Base-by-base conservation (phyloP, 2,329 filamentous ascomycete species). In the Pestalotiopsis sp. region DNA sequence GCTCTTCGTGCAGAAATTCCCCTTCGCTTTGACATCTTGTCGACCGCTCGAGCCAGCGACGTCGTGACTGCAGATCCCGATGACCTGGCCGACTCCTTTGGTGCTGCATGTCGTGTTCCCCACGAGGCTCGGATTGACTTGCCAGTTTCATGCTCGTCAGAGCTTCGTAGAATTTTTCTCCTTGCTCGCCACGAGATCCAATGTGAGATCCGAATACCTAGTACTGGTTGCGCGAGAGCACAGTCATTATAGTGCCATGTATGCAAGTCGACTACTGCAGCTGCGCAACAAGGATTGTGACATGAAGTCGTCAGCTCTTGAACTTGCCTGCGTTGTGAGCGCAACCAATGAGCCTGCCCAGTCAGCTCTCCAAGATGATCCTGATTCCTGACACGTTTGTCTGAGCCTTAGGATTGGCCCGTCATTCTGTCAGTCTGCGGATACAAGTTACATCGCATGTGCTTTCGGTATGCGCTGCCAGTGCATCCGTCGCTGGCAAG, bases 281-380 rank as follows among this genome's bases (percentile, higher is more conserved):
- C 61, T 36, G n/a, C 23, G 12, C 49, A n/a, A 45, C 63, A 66
- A 66, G 63, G 63, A 57, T 36, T 66, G 39, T 57, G 49, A 57
- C 63, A 25, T 66, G 63, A 66, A 66, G 23, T 66, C 41, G 49
- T 56, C 63, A 58, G 63, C 49, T 23, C 27, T 36, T 49, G 31
- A 56, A 20, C 25, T 23, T 45, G 9, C 39, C 20, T 9, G 14
- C n/a, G 36, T 25, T 25, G 14, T 25, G n/a, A 49, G 39, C 20
- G 41, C 39, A 25, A n/a, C 23, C 39, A 49, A 23, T 39, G 27
- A 61, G 57, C 11, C 57, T 27, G 45, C 57, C 14, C 59, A 5
- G 59, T 20, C 59, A 23, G 6, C 36, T 36, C 9, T 62, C 25
- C 57, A 52, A 52, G 23, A 27, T 59, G 23, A 59, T 36, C 14